Base-by-base conservation (phyloP, 2,329 filamentous ascomycete genomes). In the Microsporum ferrugineum region DNA sequence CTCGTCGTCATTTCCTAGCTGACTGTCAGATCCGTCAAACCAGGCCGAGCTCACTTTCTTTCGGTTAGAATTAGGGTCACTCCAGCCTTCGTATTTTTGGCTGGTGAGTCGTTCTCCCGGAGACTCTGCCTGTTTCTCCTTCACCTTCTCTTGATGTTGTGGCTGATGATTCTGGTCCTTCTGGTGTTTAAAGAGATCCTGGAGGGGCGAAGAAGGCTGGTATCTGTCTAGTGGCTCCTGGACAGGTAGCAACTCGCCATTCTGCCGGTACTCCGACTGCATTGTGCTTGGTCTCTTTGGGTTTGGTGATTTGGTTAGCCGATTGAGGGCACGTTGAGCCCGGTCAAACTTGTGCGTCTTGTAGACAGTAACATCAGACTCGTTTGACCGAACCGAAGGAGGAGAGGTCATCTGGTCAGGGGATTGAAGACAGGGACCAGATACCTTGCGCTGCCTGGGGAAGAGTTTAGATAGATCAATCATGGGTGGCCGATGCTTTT, bases 391-490 rank as follows among this genome's bases (percentile, higher is more conserved):
- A 1, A 73, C 70, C 10, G 75, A 76, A 0, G 75, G 33, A 23
- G 51, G 51, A 55, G 51, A 34, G 33, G 33, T 31, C 8, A 17
- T 69, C 29, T 74, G 71, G 41, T 76, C 73, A 14, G 75, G 75
- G n/a, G 75, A 77, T 17, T 76, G 66, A 33, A 76, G 69, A n/a
- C 67, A 51, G 34, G 72, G 73, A 23, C 66, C 65, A 3, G 67
- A 59, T 8, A 64, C 63, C 45, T 70, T 66, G 45, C 70, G 70
- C 1, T 75, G 74, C 63, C 72, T 76, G 5, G 75, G 75, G 62
- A 76, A 77, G 14, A 77, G 66, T 14, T 73, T 68, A 36, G 75
- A 77, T 23, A 77, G 68, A 58, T 77, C 75, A 63, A 77, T 73
- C 61, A 71, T 68, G 8, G 71, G 69, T 39, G 75, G 73, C 12